Conservation (phyloP, 2,329 filamentous ascomycete species). For the Lachnellula arida region DNA sequence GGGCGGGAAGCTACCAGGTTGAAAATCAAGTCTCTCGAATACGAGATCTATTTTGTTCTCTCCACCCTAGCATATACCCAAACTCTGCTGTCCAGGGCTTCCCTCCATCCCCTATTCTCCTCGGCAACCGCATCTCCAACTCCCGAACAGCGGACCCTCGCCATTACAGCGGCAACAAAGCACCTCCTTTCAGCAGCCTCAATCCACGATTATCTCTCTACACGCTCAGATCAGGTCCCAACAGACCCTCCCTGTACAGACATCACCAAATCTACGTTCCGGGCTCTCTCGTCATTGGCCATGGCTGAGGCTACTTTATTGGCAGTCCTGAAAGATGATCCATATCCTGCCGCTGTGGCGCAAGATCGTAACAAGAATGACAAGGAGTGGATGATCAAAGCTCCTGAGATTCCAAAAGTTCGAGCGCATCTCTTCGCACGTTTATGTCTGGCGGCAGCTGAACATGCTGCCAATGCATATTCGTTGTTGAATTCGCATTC, state of each 20-base stretch:
- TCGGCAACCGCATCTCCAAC: slow-evolving; percentile 56
- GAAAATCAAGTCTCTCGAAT: slow-evolving; percentile 68
- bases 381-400: slow-evolving; percentile 94
- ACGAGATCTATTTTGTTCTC: slow-evolving; percentile 77
- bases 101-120: slow-evolving; percentile 69
- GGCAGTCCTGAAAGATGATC: slow-evolving; percentile 89
- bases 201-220: slow-evolving; percentile 67
- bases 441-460: slow-evolving; percentile 79
- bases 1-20: slow-evolving; percentile 62
- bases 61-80: slow-evolving; percentile 73
- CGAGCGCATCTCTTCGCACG: slow-evolving; percentile 83
- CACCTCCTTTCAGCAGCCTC: slow-evolving; percentile 73
- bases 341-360: slow-evolving; percentile 77
- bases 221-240: slow-evolving; percentile 45
- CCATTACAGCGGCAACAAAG: slow-evolving; percentile 71
- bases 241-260: slow-evolving; percentile 44
- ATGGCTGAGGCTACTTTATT: slow-evolving; percentile 86
- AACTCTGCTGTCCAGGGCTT: slow-evolving; percentile 65
- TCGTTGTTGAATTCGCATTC: slow-evolving; percentile 44
- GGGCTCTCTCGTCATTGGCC: slow-evolving; percentile 60
- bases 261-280: slow-evolving; percentile 47
- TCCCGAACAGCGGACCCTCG: slow-evolving; percentile 61
- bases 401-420: slow-evolving; percentile 82
- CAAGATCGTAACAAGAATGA: slow-evolving; percentile 78
- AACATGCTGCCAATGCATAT: slow-evolving; percentile 74